Evolutionary conservation across 805 yeast genomes (phyloP), one percentile per base, ranked within the genome.

Genomic region (Nakazawaea laoshanensis): DNA sequence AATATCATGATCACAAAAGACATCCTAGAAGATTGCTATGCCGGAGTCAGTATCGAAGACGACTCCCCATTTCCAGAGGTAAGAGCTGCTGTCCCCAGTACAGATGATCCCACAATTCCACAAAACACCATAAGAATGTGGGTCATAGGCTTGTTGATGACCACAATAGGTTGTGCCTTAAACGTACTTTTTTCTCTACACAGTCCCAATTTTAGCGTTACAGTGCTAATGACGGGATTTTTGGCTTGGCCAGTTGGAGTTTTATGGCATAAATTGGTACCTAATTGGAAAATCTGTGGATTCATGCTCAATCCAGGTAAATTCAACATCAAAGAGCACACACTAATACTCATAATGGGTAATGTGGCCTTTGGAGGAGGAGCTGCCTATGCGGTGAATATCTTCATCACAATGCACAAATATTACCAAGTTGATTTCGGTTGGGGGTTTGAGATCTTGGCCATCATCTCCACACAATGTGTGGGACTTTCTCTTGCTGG

Each of bases 401-500:
- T 75, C 37, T 57, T 74, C 26, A 53, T 70, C 20, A 68, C 79
- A 4, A 61, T 57, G 37, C 62, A 62, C 47, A 59, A 52, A 36
- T 74, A 66, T 53, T 73, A 72, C 52, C 47, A 52, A 19, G 47
- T 52, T 17, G 59, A 59, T 37, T 63, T 59, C 38, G 71, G 67
- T 25, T 57, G 66, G 55, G 84, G 83, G 13, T 75, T 69, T 39
- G 67, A 66, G 40, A 52, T 78, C 19, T 49, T 75, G 32, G 59
- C 74, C 27, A 60, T 65, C 28, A 47, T 72, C 32, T 63, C 80
- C 10, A 65, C 80, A 24, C 85, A 79, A 49, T 59, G 72, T 42
- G 61, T 80, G 32, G 87, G 88, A 7, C 74, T 74, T 41, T 77
- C 81, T 18, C 51, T 75, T 33, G 84, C 83, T 27, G 88, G 88